Evolutionary conservation across 2,329 filamentous ascomycete genomes (phyloP).

Genomic region (Shiraia sp.): DNA sequence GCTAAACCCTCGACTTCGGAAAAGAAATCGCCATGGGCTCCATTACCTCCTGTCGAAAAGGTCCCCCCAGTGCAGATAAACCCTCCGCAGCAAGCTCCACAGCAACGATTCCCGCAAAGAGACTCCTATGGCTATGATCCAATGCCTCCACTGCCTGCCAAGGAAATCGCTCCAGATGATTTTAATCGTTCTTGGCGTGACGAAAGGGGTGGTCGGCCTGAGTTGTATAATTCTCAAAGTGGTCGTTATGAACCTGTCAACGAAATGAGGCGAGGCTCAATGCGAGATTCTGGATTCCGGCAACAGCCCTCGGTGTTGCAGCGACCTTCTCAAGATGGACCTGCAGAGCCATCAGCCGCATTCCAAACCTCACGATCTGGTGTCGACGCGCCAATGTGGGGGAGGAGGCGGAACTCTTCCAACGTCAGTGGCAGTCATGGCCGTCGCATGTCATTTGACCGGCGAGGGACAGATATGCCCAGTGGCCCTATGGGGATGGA

Average conservation of each 20-base stretch:
- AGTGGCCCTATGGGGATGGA: slow-evolving; percentile 30
- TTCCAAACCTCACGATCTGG: slow-evolving; percentile 80
- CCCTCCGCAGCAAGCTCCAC: slow-evolving; percentile 48
- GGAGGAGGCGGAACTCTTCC: slow-evolving; percentile 81
- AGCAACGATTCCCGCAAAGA: slow-evolving; percentile 55
- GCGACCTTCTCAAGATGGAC: slow-evolving; percentile 66
- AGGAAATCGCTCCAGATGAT: slow-evolving; percentile 91
- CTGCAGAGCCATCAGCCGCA: slow-evolving; percentile 80
- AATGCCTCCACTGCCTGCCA: slow-evolving; percentile 60
- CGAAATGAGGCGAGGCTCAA: slow-evolving; percentile 70
- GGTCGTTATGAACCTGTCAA: slow-evolving; percentile 88
- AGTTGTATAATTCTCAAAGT: slow-evolving; percentile 93
- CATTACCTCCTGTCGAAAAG: slow-evolving; percentile 82
- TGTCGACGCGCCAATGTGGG: slow-evolving; percentile 66
- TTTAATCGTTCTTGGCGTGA: slow-evolving; percentile 88
- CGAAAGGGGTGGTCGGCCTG: slow-evolving; percentile 64
- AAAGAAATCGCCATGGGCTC: slow-evolving; percentile 89
- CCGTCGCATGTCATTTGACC: slow-evolving; percentile 64
- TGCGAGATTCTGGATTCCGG: slow-evolving; percentile 69
- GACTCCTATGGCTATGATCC: slow-evolving; percentile 62
- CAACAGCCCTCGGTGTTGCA: slow-evolving; percentile 82
- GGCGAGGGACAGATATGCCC: slow-evolving; percentile 47
- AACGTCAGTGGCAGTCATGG: slow-evolving; percentile 86
- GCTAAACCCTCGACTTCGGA: slow-evolving; percentile 72
- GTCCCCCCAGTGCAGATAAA: slow-evolving; percentile 71